Percentiles rank a stretch among this genome's conserved stretches.
phyloP scores from a whole-genome alignment of 139 green algal species.

The Coelastrella sp. region DNA sequence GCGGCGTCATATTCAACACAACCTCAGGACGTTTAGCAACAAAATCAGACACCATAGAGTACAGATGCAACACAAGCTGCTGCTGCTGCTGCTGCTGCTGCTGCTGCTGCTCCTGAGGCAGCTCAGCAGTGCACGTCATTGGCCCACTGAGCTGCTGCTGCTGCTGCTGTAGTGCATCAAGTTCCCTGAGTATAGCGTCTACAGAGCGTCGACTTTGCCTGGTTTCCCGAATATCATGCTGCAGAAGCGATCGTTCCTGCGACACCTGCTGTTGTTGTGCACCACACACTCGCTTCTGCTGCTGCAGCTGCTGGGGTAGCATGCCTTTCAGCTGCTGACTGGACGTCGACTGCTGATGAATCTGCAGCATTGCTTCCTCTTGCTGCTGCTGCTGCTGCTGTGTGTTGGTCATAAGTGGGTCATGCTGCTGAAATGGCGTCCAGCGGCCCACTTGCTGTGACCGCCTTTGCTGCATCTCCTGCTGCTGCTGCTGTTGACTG shows the following conservation, averaged over 20 bases:
- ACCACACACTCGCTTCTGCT: neutral
- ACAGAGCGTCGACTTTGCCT: too few species aligned
- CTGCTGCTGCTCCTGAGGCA: too few species aligned
- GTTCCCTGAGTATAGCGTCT: too few species aligned
- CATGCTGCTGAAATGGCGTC: neutral
- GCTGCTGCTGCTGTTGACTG: neutral
- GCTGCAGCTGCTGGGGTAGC: neutral
- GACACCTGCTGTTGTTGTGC: neutral
- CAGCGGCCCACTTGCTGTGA: neutral
- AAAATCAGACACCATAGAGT: too few species aligned
- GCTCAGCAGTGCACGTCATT: too few species aligned
- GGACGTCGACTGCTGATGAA: neutral
- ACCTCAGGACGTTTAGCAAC: too few species aligned
- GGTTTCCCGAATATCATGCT: too few species aligned
- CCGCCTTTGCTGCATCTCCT: neutral
- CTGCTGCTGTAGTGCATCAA: neutral
- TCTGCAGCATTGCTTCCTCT: neutral
- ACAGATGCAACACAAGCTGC: too few species aligned
- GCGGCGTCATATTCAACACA: too few species aligned
- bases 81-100: too few species aligned
- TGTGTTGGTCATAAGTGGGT: neutral
- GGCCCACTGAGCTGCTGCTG: neutral
- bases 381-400: conserved; percentile 2
- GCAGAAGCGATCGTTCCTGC: neutral
- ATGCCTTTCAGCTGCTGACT: neutral